phyloP scores from a whole-genome alignment of 768 basidiomycete genomes.

The Boletus subparvulus region DNA sequence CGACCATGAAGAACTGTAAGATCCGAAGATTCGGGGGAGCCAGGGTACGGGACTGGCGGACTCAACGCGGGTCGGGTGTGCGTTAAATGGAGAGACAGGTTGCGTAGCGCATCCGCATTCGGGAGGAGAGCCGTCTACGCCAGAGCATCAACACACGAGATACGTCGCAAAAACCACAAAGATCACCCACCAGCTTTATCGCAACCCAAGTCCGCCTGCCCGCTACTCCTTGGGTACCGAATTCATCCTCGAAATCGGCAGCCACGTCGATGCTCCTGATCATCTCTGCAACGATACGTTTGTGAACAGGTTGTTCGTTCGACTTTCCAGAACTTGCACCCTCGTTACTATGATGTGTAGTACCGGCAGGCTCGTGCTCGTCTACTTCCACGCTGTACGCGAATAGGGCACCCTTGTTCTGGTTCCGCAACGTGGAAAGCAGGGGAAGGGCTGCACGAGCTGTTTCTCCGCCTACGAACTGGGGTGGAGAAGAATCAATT shows the following conservation, averaged over 20 bases:
- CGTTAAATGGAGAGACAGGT: constrained; percentile 59
- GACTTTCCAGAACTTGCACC: background rate
- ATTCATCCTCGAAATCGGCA: constrained; percentile 72
- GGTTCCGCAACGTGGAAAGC: constrained; percentile 57
- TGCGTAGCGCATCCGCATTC: constrained; percentile 56
- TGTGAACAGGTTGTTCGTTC: constrained; percentile 43
- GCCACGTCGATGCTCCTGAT: constrained; percentile 73
- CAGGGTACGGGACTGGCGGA: constrained; percentile 60
- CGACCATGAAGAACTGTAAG: constrained; percentile 46
- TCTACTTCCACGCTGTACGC: constrained; percentile 88
- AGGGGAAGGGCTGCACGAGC: constrained; percentile 66
- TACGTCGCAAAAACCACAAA: background rate
- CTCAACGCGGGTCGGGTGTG: constrained; percentile 37
- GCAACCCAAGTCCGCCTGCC: constrained; percentile 79
- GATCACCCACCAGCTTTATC: constrained; percentile 65
- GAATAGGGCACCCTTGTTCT: constrained; percentile 75
- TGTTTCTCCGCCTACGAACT: constrained; percentile 92
- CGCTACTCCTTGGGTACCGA: constrained; percentile 20
- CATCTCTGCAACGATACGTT: constrained; percentile 72
- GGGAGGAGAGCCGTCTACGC: constrained; percentile 68
- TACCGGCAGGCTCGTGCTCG: constrained; percentile 47
- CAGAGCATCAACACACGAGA: background rate
- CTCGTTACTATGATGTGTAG: background rate
- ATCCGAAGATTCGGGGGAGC: constrained; percentile 60
- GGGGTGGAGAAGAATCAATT: background rate